Base-by-base conservation (phyloP, 2,329 filamentous ascomycete genomes). In the Paracoccidioides lutzii region DNA sequence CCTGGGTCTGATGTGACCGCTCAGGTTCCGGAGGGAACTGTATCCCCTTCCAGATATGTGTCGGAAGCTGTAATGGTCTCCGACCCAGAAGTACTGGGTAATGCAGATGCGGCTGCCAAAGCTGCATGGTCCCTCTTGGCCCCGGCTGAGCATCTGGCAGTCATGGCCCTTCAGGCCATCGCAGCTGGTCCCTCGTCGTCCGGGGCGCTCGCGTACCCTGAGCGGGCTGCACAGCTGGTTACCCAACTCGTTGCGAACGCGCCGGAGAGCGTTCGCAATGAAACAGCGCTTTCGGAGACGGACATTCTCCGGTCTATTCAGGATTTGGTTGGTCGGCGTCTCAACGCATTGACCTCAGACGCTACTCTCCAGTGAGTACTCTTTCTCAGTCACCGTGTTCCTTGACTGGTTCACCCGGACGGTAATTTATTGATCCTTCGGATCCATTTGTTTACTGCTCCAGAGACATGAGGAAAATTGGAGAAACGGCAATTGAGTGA, bases 131-230 rank as follows among this genome's bases (percentile, higher is more conserved):
- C 33, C 42, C 65, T 62, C 15, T 65, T 67, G 32, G 63, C 64
- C 12, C 50, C 58, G 6, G 63, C 63, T 22, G 68, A 70, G 35
- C 64, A 64, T 30, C 65, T 69, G 55, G 68, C 67, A 37, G 64
- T 65, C 41, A 57, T 63, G 51, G 67, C 66, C 56, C 59, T 70
- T n/a, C 55, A 68, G 46, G 59, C 57, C n/a, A 67, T 70, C 56
- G 62, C 66, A 14, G 59, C 59, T 41, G 57, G 50, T 10, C 33
- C 55, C 53, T 57, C 59, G 61, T 52, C 58, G 55, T 22, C 55
- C 59, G 22, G 22, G 22, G 42, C 46, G 42, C 3, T 32, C 43
- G n/a, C 35, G 45, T 15, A 65, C 14, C 56, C 60, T 10, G 59
- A 58, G 53, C 62, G 61, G 45, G 62, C 67, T 42, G 59, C 53